A percentile compares a stretch with the other conserved stretches of the same genome.
Evolutionary conservation across 1,139 yeast genomes (phyloP).

Genomic region (Candida mesenterica): DNA sequence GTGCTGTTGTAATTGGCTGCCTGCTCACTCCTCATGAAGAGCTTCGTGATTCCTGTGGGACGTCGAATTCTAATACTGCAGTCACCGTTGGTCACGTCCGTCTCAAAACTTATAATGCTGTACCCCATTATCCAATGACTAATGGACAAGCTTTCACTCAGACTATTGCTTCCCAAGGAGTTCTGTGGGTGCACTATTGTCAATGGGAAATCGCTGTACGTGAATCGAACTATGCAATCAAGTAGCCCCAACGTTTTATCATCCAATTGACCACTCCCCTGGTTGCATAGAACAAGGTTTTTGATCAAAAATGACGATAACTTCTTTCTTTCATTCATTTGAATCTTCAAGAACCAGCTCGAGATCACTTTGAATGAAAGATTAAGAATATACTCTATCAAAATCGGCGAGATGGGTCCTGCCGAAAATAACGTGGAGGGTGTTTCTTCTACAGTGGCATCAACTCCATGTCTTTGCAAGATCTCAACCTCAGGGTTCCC

Average conservation of each 20-base stretch:
- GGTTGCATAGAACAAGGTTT: conserved; percentile 48
- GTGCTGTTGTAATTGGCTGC: conserved; percentile 1
- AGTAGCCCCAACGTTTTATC: conserved; percentile 47
- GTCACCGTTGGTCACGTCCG: conserved; percentile 52
- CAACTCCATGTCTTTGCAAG: conserved; percentile 40
- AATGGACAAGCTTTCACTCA: conserved; percentile 22
- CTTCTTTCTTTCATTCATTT: conserved; percentile 54
- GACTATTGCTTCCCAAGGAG: conserved; percentile 2
- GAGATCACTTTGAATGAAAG: conserved; percentile 70
- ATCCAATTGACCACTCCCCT: neutral
- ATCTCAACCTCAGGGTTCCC: conserved; percentile 1
- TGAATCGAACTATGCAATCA: conserved; percentile 67
- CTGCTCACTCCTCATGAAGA: conserved; percentile 43
- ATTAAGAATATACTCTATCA: conserved; percentile 60
- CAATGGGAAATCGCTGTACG: conserved; percentile 64
- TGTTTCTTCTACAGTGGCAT: conserved; percentile 38
- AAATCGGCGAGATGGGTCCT: conserved; percentile 41
- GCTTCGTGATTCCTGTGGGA: conserved; percentile 63
- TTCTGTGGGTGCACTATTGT: conserved; percentile 34
- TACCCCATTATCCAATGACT: conserved; percentile 65
- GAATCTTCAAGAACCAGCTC: conserved; percentile 70
- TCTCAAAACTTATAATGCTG: conserved; percentile 56
- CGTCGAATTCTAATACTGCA: conserved; percentile 55
- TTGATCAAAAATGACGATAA: conserved; percentile 63
- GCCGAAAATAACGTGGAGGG: conserved; percentile 48